A percentile compares a stretch with the other conserved stretches of the same genome.
phyloP scores from a whole-genome alignment of 768 basidiomycete species.

The Agaricus subrufescens region DNA sequence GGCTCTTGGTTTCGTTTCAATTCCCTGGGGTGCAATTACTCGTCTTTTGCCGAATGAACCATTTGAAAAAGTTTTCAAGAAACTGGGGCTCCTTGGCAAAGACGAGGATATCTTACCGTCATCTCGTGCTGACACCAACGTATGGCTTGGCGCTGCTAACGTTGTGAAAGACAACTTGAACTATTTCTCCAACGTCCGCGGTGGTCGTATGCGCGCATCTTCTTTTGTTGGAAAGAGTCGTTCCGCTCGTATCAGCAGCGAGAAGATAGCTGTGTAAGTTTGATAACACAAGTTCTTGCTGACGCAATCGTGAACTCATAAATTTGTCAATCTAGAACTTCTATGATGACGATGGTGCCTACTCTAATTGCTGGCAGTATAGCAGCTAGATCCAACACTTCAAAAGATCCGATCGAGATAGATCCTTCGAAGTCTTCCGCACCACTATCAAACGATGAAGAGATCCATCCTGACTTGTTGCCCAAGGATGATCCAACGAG shows the following conservation, averaged over 20 bases:
- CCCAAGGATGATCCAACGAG: slow-evolving; percentile 55
- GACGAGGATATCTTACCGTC: slow-evolving; percentile 65
- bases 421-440: slow-evolving; percentile 81
- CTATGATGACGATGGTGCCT: slow-evolving; percentile 48
- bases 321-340: slow-evolving; percentile 18
- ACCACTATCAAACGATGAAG: slow-evolving; percentile 81
- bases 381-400: slow-evolving; percentile 56
- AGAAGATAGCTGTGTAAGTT: slow-evolving; percentile 42
- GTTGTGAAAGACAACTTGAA: slow-evolving; percentile 82
- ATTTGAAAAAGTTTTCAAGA: slow-evolving; percentile 53
- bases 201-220: slow-evolving; percentile 83
- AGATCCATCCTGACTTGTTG: slow-evolving; percentile 80
- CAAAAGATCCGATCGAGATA: slow-evolving; percentile 67
- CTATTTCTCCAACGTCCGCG: slow-evolving; percentile 79
- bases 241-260: slow-evolving; percentile 46
- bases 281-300: neutral
- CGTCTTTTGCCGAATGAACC: slow-evolving; percentile 79
- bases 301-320: neutral
- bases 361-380: slow-evolving; percentile 41
- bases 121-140: slow-evolving; percentile 50
- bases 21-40: slow-evolving; percentile 82
- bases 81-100: slow-evolving; percentile 55
- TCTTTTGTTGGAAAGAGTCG: slow-evolving; percentile 83
- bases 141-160: slow-evolving; percentile 78
- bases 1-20: slow-evolving; percentile 79